A percentile compares a stretch with the other conserved stretches of the same genome.
Conservation (phyloP, 192 early-diverging fungal genomes). For the Spinellus fusiger region DNA sequence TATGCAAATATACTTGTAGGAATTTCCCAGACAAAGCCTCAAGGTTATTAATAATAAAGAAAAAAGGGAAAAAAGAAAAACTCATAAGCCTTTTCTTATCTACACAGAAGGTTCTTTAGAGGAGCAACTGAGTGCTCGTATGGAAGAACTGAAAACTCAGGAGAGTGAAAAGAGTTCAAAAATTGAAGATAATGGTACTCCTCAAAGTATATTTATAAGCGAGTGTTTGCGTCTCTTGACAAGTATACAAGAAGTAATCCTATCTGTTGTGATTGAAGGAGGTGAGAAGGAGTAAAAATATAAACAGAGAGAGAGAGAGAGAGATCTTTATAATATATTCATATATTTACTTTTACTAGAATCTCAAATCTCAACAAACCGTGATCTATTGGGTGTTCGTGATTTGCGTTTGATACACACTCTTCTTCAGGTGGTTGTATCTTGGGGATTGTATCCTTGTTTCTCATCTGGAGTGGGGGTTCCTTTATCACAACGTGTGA, state of each 20-base stretch:
- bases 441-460: slow-evolving; percentile 63
- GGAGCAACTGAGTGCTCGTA: slow-evolving; percentile 6
- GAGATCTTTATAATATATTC: background rate
- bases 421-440: slow-evolving; percentile 58
- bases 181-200: background rate
- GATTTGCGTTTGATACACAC: slow-evolving; percentile 59
- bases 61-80: background rate
- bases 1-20: background rate
- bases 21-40: background rate
- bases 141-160: slow-evolving; percentile 10
- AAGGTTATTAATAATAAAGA: slow-evolving; percentile 4
- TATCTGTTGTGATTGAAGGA: slow-evolving; percentile 7
- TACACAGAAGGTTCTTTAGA: slow-evolving; percentile 1
- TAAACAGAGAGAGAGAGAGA: background rate
- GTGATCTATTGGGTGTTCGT: slow-evolving; percentile 44
- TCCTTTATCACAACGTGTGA: slow-evolving; percentile 52
- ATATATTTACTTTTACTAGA: background rate
- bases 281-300: background rate
- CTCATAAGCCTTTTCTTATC: background rate
- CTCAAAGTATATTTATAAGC: slow-evolving; percentile 7
- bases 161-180: background rate
- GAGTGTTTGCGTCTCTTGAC: slow-evolving; percentile 11
- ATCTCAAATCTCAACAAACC: slow-evolving; percentile 1
- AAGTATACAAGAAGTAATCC: slow-evolving; percentile 10
- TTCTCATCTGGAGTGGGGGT: slow-evolving; percentile 64